A percentile compares a stretch with the other conserved stretches of the same genome.
phyloP scores from a whole-genome alignment of 495 filamentous ascomycete genomes.

The Glonium stellatum region DNA sequence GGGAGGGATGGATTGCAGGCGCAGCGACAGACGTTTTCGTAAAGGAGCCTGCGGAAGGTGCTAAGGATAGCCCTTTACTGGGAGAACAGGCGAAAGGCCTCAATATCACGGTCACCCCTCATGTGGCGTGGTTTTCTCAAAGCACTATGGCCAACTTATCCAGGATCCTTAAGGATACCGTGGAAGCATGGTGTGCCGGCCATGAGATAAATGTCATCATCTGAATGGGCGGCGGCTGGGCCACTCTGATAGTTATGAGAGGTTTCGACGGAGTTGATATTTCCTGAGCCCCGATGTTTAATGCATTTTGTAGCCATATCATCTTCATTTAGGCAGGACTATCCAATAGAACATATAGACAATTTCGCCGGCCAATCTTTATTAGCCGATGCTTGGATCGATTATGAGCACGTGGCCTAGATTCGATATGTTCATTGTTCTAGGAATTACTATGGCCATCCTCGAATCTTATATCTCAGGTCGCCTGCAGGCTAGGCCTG shows the following conservation, averaged over 20 bases:
- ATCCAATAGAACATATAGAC: no score
- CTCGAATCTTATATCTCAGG: no score
- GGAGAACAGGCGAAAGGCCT: conserved; percentile 21
- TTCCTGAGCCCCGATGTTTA: no score
- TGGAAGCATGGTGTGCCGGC: conserved; percentile 19
- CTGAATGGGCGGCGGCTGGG: not conserved
- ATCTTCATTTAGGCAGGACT: no score
- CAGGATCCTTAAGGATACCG: conserved; percentile 14
- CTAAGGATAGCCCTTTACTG: conserved; percentile 25
- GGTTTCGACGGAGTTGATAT: no score
- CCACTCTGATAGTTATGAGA: not conserved
- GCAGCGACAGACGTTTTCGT: conserved; percentile 50
- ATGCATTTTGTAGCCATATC: no score
- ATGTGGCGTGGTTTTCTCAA: conserved; percentile 33
- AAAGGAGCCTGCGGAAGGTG: conserved; percentile 44
- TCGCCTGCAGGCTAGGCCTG: no score
- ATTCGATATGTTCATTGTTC: no score
- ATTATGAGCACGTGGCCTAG: no score
- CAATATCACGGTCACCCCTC: conserved; percentile 31
- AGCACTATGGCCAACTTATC: conserved; percentile 23
- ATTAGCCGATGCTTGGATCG: no score
- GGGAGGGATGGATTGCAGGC: conserved; percentile 42
- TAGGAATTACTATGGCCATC: no score
- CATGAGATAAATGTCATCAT: conserved; percentile 17
- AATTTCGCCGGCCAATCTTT: no score